Evolutionary conservation across 192 early-diverging fungal genomes (phyloP).

Genomic region (Powellomyces hirtus): DNA sequence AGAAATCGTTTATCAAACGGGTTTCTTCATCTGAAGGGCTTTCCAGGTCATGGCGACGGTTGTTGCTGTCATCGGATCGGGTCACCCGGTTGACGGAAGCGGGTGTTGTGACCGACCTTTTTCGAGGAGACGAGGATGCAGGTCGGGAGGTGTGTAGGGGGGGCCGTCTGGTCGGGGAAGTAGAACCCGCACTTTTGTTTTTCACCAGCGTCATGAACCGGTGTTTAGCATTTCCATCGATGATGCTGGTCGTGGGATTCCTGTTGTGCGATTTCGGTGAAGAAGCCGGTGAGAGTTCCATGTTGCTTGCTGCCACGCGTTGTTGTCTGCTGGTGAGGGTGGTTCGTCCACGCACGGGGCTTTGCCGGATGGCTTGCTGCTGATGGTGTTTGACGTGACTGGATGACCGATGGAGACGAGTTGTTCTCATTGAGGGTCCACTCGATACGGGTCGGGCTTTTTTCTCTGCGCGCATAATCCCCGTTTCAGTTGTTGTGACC

Average conservation of each 20-base stretch:
- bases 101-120: neutral
- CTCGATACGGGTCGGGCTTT: neutral
- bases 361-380: neutral
- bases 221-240: too few relatives aligned
- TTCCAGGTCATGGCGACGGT: neutral
- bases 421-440: neutral
- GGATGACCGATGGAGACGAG: neutral
- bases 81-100: neutral
- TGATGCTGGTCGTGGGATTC: too few relatives aligned
- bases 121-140: neutral
- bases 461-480: neutral
- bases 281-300: neutral
- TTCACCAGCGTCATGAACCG: too few relatives aligned
- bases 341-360: neutral
- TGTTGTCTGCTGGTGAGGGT: neutral
- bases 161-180: neutral
- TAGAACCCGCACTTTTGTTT: neutral
- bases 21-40: neutral
- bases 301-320: neutral
- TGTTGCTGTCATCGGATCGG: too few relatives aligned
- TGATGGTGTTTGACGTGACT: neutral
- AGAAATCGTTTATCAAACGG: neutral
- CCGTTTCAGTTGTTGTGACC: too few relatives aligned
- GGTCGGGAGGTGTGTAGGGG: neutral
- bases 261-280: neutral